Base-by-base conservation (phyloP, 2,329 filamentous ascomycete genomes). In the Stemphylium beticola region DNA sequence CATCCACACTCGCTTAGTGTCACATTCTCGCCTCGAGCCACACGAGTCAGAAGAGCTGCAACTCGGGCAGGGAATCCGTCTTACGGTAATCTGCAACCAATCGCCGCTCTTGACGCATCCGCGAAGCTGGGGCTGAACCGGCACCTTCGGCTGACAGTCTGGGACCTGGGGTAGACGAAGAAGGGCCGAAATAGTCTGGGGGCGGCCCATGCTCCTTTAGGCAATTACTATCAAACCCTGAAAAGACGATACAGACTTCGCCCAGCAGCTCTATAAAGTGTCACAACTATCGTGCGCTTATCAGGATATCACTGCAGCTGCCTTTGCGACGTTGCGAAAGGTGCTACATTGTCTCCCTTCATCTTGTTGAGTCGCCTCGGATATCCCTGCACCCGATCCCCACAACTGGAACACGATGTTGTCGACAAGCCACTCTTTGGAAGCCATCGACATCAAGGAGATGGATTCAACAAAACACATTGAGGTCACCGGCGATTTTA, bases 391-490 rank as follows among this genome's bases (percentile, higher is more conserved):
- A 45, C 15, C 17, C 11, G 24, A 33, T 34, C 44, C n/a, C 29
- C 29, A 17, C 32, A 46, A 49, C 46, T 14, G 39, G 26, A 36
- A 38, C 40, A 61, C 33, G 15, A 73, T 72, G 67, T 56, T 65
- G 39, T 65, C 66, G 17, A 55, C 62, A 42, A 62, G 58, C 43
- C 48, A 53, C 14, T 70, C 65, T n/a, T 38, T 62, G 24, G 63
- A 69, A 18, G 53, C 50, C 26, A 58, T 20, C 17, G 52, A 67
- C 31, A 20, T 59, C 22, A 71, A 71, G 52, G 60, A 53, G 55
- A 76, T 61, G 77, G 77, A 66, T 71, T 76, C 20, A 8, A 54
- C 63, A 55, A 81, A 78, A 57, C 74, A 77, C 17, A 61, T 82
- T 4, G 74, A 82, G 24, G 67, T 77, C n/a, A 77, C 78, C 46